Conservation (phyloP, 306 rosid species). For the Castanea crenata region DNA sequence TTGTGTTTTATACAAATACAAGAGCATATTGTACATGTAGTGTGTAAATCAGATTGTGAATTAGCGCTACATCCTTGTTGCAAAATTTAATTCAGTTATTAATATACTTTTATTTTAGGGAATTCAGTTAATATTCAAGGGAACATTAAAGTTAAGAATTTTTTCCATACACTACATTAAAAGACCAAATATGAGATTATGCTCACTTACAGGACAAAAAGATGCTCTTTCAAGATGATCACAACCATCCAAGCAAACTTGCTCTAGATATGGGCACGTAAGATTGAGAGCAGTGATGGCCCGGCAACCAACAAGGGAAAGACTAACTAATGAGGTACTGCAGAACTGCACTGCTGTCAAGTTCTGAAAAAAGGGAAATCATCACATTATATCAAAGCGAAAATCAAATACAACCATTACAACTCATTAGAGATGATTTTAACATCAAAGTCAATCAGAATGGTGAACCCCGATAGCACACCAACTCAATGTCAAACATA, state of each 20-base stretch:
- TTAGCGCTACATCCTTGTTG: not conserved
- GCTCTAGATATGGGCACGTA: slow-evolving; percentile 79
- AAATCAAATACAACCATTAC: not conserved
- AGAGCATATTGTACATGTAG: not conserved
- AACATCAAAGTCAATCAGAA: not conserved
- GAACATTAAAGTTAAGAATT: not conserved
- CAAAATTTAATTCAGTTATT: not conserved
- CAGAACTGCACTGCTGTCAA: slow-evolving; percentile 75
- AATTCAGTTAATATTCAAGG: not conserved
- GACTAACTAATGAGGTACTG: slow-evolving; percentile 72
- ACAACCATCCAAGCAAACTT: slow-evolving; percentile 92
- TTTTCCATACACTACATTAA: not conserved
- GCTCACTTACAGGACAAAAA: slow-evolving; percentile 80
- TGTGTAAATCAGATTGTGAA: not conserved
- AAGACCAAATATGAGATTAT: slow-evolving; percentile 9
- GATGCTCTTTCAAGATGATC: slow-evolving; percentile 88
- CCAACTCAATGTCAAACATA: not conserved
- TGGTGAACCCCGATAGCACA: not conserved
- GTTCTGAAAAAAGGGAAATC: slow-evolving; percentile 54
- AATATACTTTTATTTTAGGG: not conserved
- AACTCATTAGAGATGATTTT: not conserved
- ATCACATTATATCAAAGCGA: slow-evolving; percentile 17
- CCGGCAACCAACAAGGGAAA: slow-evolving; percentile 96
- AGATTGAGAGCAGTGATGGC: slow-evolving; percentile 74
- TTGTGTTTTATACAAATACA: not conserved